Evolutionary conservation across 306 rosid genomes (phyloP).

Genomic region (Hylodesmum podocarpum): DNA sequence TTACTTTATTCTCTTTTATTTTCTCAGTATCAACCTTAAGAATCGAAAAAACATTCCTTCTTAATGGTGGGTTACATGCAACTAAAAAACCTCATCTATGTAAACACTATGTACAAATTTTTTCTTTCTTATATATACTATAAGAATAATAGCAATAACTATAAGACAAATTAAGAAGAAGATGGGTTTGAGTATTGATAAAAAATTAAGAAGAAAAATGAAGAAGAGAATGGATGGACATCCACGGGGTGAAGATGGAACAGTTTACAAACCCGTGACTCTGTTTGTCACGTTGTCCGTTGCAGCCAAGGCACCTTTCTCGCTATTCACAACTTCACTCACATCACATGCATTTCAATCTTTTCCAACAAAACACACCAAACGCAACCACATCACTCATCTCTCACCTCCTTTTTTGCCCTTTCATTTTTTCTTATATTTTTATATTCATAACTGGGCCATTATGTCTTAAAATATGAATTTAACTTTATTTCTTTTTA

Average conservation of each 20-base stretch:
- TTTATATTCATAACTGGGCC: neutral
- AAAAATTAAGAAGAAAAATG: neutral
- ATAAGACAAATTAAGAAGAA: neutral
- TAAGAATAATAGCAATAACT: too few species aligned
- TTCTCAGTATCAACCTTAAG: neutral
- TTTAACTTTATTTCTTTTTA: neutral
- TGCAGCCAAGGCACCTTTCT: slow-evolving; percentile 15
- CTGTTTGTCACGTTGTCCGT: slow-evolving; percentile 38
- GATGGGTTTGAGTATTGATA: too few species aligned
- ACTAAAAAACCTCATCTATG: neutral
- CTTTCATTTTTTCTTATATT: neutral
- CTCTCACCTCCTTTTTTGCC: neutral
- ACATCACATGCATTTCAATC: slow-evolving; percentile 36
- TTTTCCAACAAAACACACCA: neutral
- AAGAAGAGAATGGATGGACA: neutral
- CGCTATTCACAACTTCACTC: slow-evolving; percentile 8
- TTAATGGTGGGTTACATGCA: too few species aligned
- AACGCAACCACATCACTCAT: neutral
- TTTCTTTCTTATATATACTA: neutral
- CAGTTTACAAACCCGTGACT: slow-evolving; percentile 42
- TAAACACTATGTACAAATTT: neutral
- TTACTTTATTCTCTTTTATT: neutral
- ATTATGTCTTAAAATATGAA: neutral
- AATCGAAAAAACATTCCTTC: too few species aligned
- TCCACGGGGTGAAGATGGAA: neutral